A percentile compares a stretch with the other conserved stretches of the same genome.
These are phyloP conservation scores for Ceratonia siliqua DNA, from an alignment of 306 rosid species.

Conservation along the genomic window DNA sequence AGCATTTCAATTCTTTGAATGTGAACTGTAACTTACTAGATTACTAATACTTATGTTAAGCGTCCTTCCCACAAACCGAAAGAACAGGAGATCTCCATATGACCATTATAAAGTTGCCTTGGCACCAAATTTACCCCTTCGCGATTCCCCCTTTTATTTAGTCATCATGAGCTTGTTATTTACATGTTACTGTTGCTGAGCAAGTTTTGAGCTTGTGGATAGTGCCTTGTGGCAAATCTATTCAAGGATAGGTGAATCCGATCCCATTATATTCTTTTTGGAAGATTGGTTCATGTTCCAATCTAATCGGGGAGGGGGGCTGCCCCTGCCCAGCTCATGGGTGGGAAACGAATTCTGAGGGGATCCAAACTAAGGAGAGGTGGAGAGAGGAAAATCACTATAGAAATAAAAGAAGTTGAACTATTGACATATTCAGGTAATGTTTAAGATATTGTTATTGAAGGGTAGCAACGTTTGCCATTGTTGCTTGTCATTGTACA, in stretches of 20 bases:
- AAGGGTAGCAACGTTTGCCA: too few species aligned
- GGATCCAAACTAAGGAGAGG: too few species aligned
- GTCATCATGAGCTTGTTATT: conserved; percentile 18
- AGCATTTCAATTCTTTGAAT: conserved; percentile 73
- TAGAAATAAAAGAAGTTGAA: not conserved
- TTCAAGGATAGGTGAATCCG: not conserved
- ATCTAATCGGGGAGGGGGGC: too few species aligned
- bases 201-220: conserved; percentile 20
- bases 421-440: not conserved
- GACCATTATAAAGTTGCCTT: conserved; percentile 45
- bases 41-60: conserved; percentile 66
- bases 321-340: too few species aligned
- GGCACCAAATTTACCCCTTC: conserved; percentile 33
- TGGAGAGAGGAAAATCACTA: not conserved
- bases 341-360: too few species aligned
- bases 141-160: not conserved
- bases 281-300: too few species aligned
- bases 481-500: too few species aligned
- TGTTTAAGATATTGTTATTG: not conserved
- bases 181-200: not conserved
- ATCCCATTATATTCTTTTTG: too few species aligned
- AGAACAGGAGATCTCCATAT: conserved; percentile 42
- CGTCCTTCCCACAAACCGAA: conserved; percentile 43
- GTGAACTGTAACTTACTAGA: conserved; percentile 66
- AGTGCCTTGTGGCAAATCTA: not conserved